These are phyloP conservation scores for Morella rubra DNA, from an alignment of 306 rosid species.

Conservation along the genomic window DNA sequence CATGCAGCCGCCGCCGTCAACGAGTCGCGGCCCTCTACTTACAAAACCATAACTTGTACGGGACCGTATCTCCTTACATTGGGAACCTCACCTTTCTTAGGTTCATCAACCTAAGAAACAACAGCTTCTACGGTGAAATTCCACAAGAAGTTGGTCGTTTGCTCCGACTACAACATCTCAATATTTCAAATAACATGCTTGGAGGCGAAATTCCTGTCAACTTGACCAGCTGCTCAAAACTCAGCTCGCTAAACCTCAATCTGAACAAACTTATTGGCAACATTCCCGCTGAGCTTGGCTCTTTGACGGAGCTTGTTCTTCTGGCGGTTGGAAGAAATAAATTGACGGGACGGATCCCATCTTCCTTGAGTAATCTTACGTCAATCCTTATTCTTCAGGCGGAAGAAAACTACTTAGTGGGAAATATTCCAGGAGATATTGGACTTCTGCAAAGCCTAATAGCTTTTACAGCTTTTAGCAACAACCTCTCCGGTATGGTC, in stretches of 20 bases:
- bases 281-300: conserved; percentile 25
- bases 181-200: conserved; percentile 20
- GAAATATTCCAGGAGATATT: conserved; percentile 34
- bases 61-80: too few relatives aligned
- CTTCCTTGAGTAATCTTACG: conserved; percentile 41
- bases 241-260: background rate
- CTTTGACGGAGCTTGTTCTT: conserved; percentile 7
- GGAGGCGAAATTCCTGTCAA: conserved; percentile 38
- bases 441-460: conserved; percentile 4
- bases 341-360: conserved; percentile 36
- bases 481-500: conserved; percentile 28
- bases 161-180: background rate
- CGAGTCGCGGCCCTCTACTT: too few relatives aligned
- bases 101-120: too few relatives aligned
- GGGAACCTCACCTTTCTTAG: too few relatives aligned
- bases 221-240: conserved; percentile 25
- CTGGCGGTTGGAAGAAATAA: conserved; percentile 7
- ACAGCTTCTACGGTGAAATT: too few relatives aligned
- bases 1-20: too few relatives aligned
- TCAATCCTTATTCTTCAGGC: background rate
- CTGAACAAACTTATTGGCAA: conserved; percentile 17
- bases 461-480: background rate
- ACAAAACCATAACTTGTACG: too few relatives aligned
- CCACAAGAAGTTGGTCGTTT: too few relatives aligned
- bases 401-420: conserved; percentile 13